These are phyloP conservation scores for Flueggea neowawraea DNA, from an alignment of 441 rosid genomes.

Conservation along the genomic window DNA sequence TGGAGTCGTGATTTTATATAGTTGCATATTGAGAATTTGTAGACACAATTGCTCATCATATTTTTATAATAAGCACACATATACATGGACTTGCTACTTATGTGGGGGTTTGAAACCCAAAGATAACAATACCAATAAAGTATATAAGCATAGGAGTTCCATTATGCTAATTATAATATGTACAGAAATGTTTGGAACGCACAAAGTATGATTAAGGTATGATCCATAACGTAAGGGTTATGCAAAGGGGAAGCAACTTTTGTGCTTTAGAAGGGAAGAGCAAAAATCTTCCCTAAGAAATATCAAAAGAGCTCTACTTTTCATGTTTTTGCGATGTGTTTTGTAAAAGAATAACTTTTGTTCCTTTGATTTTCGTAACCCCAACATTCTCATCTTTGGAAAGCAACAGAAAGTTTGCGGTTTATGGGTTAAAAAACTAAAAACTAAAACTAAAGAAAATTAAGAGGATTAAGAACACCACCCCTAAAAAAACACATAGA, in stretches of 20 bases:
- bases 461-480: conserved; percentile 11
- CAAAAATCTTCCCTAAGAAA: conserved; percentile 42
- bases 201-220: conserved; percentile 19
- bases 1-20: too few relatives aligned
- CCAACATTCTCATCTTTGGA: conserved; percentile 46
- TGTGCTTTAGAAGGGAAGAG: conserved; percentile 41
- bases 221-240: conserved; percentile 49
- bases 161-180: not conserved
- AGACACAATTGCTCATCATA: too few relatives aligned
- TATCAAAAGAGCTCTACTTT: conserved; percentile 52
- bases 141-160: not conserved
- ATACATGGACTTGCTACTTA: not conserved
- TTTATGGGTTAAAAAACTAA: conserved; percentile 12
- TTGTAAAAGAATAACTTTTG: conserved; percentile 34
- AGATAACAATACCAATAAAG: not conserved
- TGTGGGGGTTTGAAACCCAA: not conserved
- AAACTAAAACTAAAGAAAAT: conserved; percentile 3
- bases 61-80: too few relatives aligned
- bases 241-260: conserved; percentile 61
- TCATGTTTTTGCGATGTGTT: conserved; percentile 36
- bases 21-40: too few relatives aligned
- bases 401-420: conserved; percentile 32
- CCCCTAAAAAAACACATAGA: not conserved
- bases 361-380: conserved; percentile 31
- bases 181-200: conserved; percentile 10